phyloP scores from a whole-genome alignment of 2,329 filamentous ascomycete species.

The Remersonia thermophila region DNA sequence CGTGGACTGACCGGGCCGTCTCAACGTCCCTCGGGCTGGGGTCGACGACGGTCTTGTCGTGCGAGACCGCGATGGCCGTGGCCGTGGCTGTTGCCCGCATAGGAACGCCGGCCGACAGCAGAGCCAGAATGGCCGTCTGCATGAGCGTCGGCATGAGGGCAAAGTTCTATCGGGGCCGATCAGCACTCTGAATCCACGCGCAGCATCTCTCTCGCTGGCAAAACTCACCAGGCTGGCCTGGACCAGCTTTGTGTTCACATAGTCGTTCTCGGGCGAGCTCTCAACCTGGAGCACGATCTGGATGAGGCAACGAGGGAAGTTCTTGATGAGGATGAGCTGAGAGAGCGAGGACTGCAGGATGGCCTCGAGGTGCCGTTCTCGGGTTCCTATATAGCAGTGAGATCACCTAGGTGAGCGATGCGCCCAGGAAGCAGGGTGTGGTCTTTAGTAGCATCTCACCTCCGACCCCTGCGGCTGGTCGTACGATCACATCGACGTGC shows the following conservation, averaged over 20 bases:
- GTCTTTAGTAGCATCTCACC: slow-evolving; percentile 38
- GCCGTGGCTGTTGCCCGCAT: slow-evolving; percentile 61
- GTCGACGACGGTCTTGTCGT: slow-evolving; percentile 37
- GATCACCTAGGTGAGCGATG: background rate
- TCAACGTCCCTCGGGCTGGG: slow-evolving; percentile 53
- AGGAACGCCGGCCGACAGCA: slow-evolving; percentile 73
- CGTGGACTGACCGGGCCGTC: slow-evolving; percentile 60
- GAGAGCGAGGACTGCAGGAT: slow-evolving; percentile 60
- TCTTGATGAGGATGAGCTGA: slow-evolving; percentile 61
- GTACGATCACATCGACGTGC: slow-evolving; percentile 76
- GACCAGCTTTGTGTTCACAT: slow-evolving; percentile 45
- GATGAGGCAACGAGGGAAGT: slow-evolving; percentile 65
- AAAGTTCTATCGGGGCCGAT: slow-evolving; percentile 46
- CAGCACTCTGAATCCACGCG: slow-evolving; percentile 7
- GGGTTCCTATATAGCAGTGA: slow-evolving; percentile 40
- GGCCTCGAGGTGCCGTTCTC: slow-evolving; percentile 72
- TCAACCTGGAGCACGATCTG: slow-evolving; percentile 73
- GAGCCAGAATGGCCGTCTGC: slow-evolving; percentile 64
- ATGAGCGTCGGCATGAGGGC: slow-evolving; percentile 69
- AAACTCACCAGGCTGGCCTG: slow-evolving; percentile 48
- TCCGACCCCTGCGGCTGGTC: slow-evolving; percentile 74
- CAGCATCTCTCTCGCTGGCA: background rate
- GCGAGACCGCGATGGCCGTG: slow-evolving; percentile 47
- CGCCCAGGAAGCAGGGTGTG: background rate
- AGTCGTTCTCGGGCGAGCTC: slow-evolving; percentile 55